phyloP scores from a whole-genome alignment of 306 rosid species.

The Potentilla sterilis region DNA sequence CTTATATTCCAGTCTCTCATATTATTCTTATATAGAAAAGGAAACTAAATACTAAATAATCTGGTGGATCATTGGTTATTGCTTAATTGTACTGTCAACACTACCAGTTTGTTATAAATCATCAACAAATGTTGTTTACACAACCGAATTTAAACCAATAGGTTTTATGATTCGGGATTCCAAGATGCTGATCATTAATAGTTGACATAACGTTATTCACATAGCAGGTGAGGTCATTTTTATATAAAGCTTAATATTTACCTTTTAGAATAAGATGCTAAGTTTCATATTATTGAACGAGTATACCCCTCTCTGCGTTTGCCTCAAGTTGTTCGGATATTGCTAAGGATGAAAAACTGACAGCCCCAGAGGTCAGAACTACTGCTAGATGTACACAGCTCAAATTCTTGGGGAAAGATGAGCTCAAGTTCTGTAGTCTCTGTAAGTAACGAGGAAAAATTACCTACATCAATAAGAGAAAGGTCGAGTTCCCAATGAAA shows the following conservation, averaged over 20 bases:
- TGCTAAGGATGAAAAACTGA: not conserved
- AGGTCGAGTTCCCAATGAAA: constrained; percentile 2
- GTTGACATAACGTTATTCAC: not conserved
- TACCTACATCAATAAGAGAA: not conserved
- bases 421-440: not conserved
- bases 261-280: not conserved
- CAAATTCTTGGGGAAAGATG: not conserved
- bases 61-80: not conserved
- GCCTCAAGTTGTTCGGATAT: not conserved
- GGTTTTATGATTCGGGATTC: not conserved
- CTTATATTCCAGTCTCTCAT: too few species aligned
- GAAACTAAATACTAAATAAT: not conserved
- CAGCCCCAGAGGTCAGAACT: not conserved
- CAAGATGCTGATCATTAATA: not conserved
- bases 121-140: not conserved
- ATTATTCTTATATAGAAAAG: not conserved
- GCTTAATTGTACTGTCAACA: not conserved
- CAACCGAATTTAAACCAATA: not conserved
- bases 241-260: not conserved
- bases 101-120: not conserved
- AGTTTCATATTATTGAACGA: not conserved
- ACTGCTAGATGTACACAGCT: not conserved
- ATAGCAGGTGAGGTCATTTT: not conserved
- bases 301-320: not conserved
- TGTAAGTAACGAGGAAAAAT: not conserved